Evolutionary conservation across 495 filamentous ascomycete species (phyloP).

Genomic region (Neurospora discreta): DNA sequence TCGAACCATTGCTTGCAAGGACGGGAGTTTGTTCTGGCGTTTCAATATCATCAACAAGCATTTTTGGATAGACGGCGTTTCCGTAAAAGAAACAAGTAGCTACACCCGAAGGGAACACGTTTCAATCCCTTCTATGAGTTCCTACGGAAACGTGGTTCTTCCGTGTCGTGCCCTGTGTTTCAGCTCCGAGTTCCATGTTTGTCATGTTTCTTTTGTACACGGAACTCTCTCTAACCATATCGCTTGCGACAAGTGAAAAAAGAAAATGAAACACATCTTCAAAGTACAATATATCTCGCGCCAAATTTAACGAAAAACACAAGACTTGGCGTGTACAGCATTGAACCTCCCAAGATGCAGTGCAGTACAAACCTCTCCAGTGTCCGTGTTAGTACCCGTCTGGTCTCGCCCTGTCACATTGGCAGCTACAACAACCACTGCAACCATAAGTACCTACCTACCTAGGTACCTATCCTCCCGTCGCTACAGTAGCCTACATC

Average conservation of each 20-base stretch:
- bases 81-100: not conserved
- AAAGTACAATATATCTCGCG: too few species aligned
- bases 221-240: not conserved
- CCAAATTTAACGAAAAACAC: too few species aligned
- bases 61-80: not conserved
- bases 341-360: not conserved
- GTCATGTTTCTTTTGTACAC: not conserved
- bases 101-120: not conserved
- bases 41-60: not conserved
- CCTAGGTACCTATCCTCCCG: not conserved
- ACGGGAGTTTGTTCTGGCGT: not conserved
- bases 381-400: not conserved
- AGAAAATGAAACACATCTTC: not conserved
- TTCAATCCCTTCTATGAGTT: not conserved
- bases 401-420: not conserved
- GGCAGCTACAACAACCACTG: not conserved
- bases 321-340: not conserved
- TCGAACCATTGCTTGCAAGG: not conserved
- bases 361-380: not conserved
- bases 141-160: not conserved
- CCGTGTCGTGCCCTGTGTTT: not conserved
- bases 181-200: not conserved
- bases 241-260: not conserved
- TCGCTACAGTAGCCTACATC: not conserved
- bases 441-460: too few species aligned